phyloP scores from a whole-genome alignment of 2,329 filamentous ascomycete species.

The Fusarium penzigii region DNA sequence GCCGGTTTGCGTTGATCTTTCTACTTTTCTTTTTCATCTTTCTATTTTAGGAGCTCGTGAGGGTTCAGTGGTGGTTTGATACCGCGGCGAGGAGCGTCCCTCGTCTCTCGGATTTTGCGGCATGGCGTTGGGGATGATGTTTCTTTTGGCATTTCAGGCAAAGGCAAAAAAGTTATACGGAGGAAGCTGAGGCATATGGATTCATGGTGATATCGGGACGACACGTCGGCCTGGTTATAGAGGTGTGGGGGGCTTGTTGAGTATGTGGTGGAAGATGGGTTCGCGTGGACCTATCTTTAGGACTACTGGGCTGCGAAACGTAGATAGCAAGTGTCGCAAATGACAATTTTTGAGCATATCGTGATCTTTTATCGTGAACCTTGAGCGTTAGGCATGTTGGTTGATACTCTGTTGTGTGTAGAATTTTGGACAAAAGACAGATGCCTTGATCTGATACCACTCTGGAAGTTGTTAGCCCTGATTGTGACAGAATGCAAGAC shows the following conservation, averaged over 20 bases:
- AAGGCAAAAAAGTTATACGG: not conserved
- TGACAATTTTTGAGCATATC: too few species aligned
- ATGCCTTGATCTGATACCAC: not conserved
- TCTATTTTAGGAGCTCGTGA: not conserved
- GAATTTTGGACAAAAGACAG: not conserved
- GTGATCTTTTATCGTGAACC: too few species aligned
- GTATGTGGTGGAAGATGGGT: not conserved
- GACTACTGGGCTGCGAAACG: too few species aligned
- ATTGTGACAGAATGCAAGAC: too few species aligned
- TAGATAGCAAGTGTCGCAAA: too few species aligned
- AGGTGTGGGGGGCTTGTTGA: not conserved
- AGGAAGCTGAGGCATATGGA: not conserved
- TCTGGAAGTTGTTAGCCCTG: too few species aligned
- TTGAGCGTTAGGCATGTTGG: too few species aligned
- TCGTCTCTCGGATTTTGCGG: constrained; percentile 27
- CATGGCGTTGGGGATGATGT: constrained; percentile 31
- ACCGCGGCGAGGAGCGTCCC: constrained; percentile 23
- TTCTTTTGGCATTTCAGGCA: constrained; percentile 17
- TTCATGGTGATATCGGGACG: not conserved
- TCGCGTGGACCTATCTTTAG: not conserved
- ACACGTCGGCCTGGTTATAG: not conserved
- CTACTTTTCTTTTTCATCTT: constrained; percentile 6
- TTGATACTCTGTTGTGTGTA: too few species aligned
- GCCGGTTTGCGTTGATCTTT: constrained; percentile 4
- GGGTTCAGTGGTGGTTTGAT: constrained; percentile 22